These are phyloP conservation scores for Microdochium trichocladiopsis DNA, from an alignment of 2,329 filamentous ascomycete species.

Conservation along the genomic window DNA sequence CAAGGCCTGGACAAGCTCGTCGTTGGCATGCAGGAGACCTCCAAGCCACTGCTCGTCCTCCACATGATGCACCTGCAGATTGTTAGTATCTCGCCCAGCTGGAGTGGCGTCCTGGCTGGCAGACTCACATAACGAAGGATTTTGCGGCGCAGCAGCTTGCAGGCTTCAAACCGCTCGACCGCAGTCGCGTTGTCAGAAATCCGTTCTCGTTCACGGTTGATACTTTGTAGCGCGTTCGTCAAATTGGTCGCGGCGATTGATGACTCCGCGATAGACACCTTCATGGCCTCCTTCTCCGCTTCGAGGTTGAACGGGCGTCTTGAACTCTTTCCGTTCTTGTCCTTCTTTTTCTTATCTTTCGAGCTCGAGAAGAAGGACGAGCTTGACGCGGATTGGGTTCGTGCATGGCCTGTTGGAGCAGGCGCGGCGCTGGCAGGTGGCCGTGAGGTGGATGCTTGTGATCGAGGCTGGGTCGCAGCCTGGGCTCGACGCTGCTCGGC, in stretches of 20 bases:
- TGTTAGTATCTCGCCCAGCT: conserved; percentile 8
- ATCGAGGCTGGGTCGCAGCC: conserved; percentile 6
- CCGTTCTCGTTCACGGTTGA: conserved; percentile 82
- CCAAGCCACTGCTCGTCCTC: conserved; percentile 90
- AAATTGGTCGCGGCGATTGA: conserved; percentile 90
- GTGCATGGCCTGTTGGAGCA: conserved; percentile 27
- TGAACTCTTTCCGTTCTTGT: conserved; percentile 18
- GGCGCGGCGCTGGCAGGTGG: conserved; percentile 17
- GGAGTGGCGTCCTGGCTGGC: not conserved
- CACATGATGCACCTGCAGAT: conserved; percentile 69
- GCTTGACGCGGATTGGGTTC: conserved; percentile 24
- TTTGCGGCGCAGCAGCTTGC: conserved; percentile 77
- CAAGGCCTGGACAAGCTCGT: conserved; percentile 86
- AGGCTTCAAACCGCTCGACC: conserved; percentile 72
- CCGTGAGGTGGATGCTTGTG: conserved; percentile 20
- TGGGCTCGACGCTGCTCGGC: conserved; percentile 28
- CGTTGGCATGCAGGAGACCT: conserved; percentile 85
- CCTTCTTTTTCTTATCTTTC: conserved; percentile 42
- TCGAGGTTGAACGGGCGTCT: conserved; percentile 69
- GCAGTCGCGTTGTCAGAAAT: conserved; percentile 80
- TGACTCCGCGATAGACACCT: conserved; percentile 80
- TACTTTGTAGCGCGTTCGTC: conserved; percentile 76
- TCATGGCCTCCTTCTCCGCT: conserved; percentile 79
- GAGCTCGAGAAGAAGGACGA: conserved; percentile 32
- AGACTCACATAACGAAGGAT: conserved; percentile 70